Conservation (phyloP, 805 yeast genomes). For the Wickerhamiella cacticola region DNA sequence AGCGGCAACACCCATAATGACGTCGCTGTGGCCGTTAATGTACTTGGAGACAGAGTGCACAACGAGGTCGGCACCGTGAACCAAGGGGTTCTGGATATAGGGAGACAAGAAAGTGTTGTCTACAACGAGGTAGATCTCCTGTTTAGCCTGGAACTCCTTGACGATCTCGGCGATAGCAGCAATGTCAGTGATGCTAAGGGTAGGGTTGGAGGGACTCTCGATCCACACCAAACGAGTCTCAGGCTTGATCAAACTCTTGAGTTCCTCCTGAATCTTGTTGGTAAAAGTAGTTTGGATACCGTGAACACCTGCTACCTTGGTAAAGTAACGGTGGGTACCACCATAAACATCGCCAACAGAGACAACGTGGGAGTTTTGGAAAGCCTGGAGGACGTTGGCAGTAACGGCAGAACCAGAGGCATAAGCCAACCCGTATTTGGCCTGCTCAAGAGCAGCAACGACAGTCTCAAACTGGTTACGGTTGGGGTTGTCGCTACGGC, state of each 20-base stretch:
- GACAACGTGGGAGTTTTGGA: conserved; percentile 60
- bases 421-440: conserved; percentile 54
- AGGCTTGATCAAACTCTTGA: conserved; percentile 42
- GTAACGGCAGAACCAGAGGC: conserved; percentile 82
- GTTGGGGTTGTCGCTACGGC: conserved; percentile 79
- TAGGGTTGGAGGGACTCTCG: conserved; percentile 83
- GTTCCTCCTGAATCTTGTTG: conserved; percentile 47
- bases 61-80: conserved; percentile 74
- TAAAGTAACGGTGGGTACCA: conserved; percentile 83
- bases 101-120: conserved; percentile 87
- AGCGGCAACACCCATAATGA: conserved; percentile 73
- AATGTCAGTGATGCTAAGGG: conserved; percentile 68
- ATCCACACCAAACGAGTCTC: conserved; percentile 74
- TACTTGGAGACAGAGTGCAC: conserved; percentile 84
- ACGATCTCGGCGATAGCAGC: conserved; percentile 46
- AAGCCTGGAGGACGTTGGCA: conserved; percentile 59
- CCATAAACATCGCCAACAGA: conserved; percentile 83
- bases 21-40: conserved; percentile 87
- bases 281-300: conserved; percentile 62
- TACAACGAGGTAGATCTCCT: conserved; percentile 48
- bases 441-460: conserved; percentile 68
- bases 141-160: conserved; percentile 31
- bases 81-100: conserved; percentile 72
- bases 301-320: conserved; percentile 70
- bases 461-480: conserved; percentile 70